Base-by-base conservation (phyloP, 2,329 filamentous ascomycete genomes). In the Myriosclerotinia curreyana region DNA sequence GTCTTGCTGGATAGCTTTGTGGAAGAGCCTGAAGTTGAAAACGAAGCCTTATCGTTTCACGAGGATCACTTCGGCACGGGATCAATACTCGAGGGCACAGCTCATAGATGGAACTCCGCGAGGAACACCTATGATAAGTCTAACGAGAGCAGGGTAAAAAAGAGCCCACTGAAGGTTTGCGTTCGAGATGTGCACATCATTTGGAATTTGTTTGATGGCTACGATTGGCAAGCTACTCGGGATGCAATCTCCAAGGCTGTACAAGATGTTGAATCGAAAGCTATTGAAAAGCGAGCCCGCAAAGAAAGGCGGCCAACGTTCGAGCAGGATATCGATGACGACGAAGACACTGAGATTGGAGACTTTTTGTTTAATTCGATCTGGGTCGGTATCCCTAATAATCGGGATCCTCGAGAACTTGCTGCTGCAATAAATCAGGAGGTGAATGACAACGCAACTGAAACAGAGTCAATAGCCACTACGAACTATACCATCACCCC, bases 281-380 rank as follows among this genome's bases (percentile, higher is more conserved):
- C 92, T 1, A 86, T 89, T 54, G 91, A 97, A 74, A 86, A 89
- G 64, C 85, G 86, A 65, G 79, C 84, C 52, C 81, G 83, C 7
- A 84, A 85, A 61, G 84, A 66, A 80, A 83, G 61, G 79, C 82
- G 11, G 80, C 83, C 62, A 75, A 78, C 42, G 75, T 80, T 72
- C 74, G 84, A 76, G 71, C 89, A 88, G 61, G 88, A 87, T 44
- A 87, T 94, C 31, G 83, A 89, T 28, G 90, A 96, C 56, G 90
- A 96, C 53, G 89, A 93, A 51, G 90, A 93, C 75, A 91, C 87
- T 15, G 90, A 90, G 7, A 96, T 98, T 76, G 92, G 92, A 7
- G 96, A 99, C 74, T 96, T 96, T 70, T 81, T 99, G 20, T 99
- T 99, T 82, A 98, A 99, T 75, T 99, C 95, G 0, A 96, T 99